A percentile compares a stretch with the other conserved stretches of the same genome.
These are phyloP conservation scores for Quercus lobata DNA, from an alignment of 331 rosid species.

Conservation along the genomic window DNA sequence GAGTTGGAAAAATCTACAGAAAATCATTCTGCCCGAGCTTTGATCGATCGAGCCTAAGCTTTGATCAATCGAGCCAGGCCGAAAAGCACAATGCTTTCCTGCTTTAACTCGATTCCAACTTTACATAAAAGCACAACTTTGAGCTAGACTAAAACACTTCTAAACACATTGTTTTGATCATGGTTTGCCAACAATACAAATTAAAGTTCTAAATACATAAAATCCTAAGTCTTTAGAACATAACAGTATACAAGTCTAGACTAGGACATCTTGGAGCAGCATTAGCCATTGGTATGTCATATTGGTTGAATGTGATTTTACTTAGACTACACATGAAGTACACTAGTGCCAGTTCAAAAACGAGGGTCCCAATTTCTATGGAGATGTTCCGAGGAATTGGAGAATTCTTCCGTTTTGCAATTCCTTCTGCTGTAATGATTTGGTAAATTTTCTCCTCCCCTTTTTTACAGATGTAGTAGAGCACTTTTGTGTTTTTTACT, in stretches of 20 bases:
- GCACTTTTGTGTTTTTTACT: background rate
- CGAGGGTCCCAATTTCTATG: slow-evolving; percentile 50
- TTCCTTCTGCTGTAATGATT: slow-evolving; percentile 65
- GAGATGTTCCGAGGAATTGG: slow-evolving; percentile 42
- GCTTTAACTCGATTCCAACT: no score
- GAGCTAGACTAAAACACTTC: no score
- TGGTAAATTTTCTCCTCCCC: slow-evolving; percentile 37
- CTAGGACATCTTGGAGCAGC: slow-evolving; percentile 63
- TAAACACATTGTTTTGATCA: no score
- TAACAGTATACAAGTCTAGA: slow-evolving; percentile 48
- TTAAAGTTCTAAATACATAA: no score
- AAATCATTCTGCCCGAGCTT: no score
- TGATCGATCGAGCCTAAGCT: no score
- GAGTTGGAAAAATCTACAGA: no score
- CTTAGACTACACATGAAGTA: slow-evolving; percentile 55
- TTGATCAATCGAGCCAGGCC: no score
- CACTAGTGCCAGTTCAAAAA: slow-evolving; percentile 47
- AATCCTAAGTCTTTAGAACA: no score
- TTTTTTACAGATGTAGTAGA: background rate
- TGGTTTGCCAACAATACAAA: no score
- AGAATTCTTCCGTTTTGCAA: slow-evolving; percentile 44
- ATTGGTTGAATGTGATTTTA: slow-evolving; percentile 65
- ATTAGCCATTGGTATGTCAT: slow-evolving; percentile 56
- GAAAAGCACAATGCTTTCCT: no score
- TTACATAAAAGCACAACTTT: no score